Evolutionary conservation across 768 basidiomycete species (phyloP), one percentile per base, ranked within the genome.

Genomic region (Lyophyllum semitale): DNA sequence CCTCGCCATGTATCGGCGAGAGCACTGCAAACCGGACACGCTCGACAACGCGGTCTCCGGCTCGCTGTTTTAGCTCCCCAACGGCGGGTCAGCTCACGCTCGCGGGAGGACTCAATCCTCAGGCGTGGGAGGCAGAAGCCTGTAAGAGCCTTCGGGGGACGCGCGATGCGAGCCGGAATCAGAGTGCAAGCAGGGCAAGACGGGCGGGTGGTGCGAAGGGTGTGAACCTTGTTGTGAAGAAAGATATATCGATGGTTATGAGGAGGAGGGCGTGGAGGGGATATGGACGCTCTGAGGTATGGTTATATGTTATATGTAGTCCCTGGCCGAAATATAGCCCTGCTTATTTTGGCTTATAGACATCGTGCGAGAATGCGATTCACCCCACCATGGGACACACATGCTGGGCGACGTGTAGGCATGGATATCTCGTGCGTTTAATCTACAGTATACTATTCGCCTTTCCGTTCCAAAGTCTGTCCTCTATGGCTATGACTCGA

Each of bases 171-270:
- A 59, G 60, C 52, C 56, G 59, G 32, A 63, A 60, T 26, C 58
- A 48, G 49, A 67, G 61, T 38, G 55, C 59, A 32, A 67, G 60
- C 54, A 55, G 55, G 61, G 63, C 54, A 59, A 67, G 55, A 58
- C 59, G 59, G 70, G 59, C 66, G 57, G 60, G 55, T 60, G 37
- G 29, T 46, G 53, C 64, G 54, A 77, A 71, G 51, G 71, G 69
- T 18, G 58, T 82, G 20, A 66, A 71, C 20, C 77, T 77, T 37
- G 68, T 83, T 22, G 75, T 92, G 3, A 81, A 85, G 63, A 83
- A 84, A 9, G 92, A 94, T 63, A 83, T 94, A 15, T 92, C 89
- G 3, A 88, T 91, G 84, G 64, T 82, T 30, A 93, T 93, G 81
- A 77, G 83, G 45, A 72, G 75, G 54, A 74, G 91, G 55, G 84